These are phyloP conservation scores for Agaricus sinodeliciosus DNA, from an alignment of 768 basidiomycete species.

Conservation along the genomic window DNA sequence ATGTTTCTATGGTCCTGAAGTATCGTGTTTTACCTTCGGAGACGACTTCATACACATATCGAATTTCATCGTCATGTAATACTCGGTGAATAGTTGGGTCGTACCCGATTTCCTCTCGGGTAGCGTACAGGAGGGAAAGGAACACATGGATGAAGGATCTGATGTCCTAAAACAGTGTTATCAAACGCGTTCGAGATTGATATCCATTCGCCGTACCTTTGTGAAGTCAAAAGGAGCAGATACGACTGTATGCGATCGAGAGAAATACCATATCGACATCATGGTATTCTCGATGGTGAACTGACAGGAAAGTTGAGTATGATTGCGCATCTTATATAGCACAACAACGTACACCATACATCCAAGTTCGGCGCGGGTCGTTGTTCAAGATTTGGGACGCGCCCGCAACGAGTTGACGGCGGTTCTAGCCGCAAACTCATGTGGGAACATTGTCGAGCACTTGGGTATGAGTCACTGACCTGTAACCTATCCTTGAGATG, in stretches of 20 bases:
- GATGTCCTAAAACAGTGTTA: not conserved
- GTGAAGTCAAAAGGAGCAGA: not conserved
- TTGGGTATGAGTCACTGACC: not conserved
- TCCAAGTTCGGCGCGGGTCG: not conserved
- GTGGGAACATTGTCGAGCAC: not conserved
- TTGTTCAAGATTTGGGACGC: slow-evolving; percentile 1
- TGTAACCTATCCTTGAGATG: not conserved
- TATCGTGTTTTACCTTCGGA: not conserved
- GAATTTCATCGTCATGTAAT: not conserved
- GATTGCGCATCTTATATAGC: not conserved
- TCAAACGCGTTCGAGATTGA: too few relatives aligned
- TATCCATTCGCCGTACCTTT: not conserved
- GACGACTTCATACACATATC: not conserved
- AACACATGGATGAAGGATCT: not conserved
- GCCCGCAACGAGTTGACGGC: not conserved
- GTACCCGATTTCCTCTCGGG: slow-evolving; percentile 1
- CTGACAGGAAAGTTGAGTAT: too few relatives aligned
- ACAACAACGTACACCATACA: not conserved
- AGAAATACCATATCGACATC: slow-evolving; percentile 5
- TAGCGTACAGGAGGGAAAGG: slow-evolving; percentile 4
- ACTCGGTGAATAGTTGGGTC: not conserved
- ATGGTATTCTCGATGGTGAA: not conserved
- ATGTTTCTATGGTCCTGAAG: not conserved
- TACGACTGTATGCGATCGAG: slow-evolving; percentile 1
- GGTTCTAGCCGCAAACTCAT: not conserved